Evolutionary conservation across 1,284 basidiomycete species (phyloP), one percentile per base, ranked within the genome.

Genomic region (Neolentinus lepideus): DNA sequence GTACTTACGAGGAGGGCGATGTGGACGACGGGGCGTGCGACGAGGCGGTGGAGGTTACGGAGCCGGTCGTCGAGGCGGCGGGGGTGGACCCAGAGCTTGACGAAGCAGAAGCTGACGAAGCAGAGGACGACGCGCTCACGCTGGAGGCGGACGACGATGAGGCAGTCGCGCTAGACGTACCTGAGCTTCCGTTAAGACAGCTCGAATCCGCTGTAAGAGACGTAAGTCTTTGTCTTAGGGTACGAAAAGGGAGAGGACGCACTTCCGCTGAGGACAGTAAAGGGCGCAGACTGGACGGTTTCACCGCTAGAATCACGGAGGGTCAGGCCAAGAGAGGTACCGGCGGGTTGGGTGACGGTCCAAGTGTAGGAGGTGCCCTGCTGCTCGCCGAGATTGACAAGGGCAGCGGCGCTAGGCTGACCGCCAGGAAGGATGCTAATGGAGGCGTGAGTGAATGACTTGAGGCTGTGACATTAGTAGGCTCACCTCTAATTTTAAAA

Each of bases 251-350:
- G 38, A n/a, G 50, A 29, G 36, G 14, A 31, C 29, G 29, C 29
- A 86, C 84, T 36, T 54, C 80, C 75, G 24, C 67, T 0, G 27
- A 68, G 63, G 60, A 86, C 63, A n/a, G 65, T 71, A 71, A 88
- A 74, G 1, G 78, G 43, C 16, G 76, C 83, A 3, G 75, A 71
- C 61, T 83, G 79, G 1, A 66, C 74, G 51, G 65, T 51, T 0
- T 26, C 1, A 63, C 86, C 85, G 35, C 67, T 77, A 57, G 51
- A 64, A 59, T 89, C 86, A 64, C 75, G 75, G 56, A 88, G 54
- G 4, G 67, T 73, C 25, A 88, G 66, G 51, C 76, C 80, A 50
- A 87, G 62, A 22, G 58, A 64, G 6, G 75, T 77, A 19, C 71
- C 71, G 25, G 67, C 62, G 9, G 71, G 58, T 19, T 67, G 56